Conservation (phyloP, 805 yeast species). For the Kluyveromyces starmeri region DNA sequence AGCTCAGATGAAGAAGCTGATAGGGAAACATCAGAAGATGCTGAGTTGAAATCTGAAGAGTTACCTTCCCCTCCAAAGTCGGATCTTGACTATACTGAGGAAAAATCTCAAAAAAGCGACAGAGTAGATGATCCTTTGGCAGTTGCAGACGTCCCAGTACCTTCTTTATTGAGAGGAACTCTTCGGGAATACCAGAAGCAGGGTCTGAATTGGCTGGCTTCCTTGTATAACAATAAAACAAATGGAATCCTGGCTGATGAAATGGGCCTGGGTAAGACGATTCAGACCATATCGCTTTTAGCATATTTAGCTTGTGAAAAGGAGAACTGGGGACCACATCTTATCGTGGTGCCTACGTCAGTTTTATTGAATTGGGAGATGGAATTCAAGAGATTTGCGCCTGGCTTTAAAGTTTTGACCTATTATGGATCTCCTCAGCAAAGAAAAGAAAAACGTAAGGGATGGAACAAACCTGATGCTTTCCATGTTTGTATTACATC, state of each 20-base stretch:
- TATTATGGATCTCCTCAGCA: slow-evolving; percentile 97
- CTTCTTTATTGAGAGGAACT: slow-evolving; percentile 68
- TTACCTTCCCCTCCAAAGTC: slow-evolving; percentile 5
- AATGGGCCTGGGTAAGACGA: slow-evolving; percentile 97
- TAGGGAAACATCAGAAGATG: slow-evolving; percentile 6
- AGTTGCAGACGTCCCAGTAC: slow-evolving; percentile 68
- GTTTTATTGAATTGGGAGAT: slow-evolving; percentile 98
- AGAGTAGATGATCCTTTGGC: slow-evolving; percentile 22
- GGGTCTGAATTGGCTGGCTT: slow-evolving; percentile 95
- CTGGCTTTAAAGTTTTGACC: slow-evolving; percentile 91
- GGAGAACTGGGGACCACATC: slow-evolving; percentile 95
- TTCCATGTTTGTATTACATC: slow-evolving; percentile 97
- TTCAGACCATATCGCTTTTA: slow-evolving; percentile 84
- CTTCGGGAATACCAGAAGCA: slow-evolving; percentile 89
- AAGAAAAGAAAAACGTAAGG: slow-evolving; percentile 88
- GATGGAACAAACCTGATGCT: slow-evolving; percentile 95
- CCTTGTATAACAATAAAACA: slow-evolving; percentile 82
- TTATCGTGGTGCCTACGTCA: slow-evolving; percentile 94
- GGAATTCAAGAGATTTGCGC: slow-evolving; percentile 97
- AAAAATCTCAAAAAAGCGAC: slow-evolving; percentile 6
- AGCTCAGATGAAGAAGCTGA: slow-evolving; percentile 11
- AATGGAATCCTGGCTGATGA: slow-evolving; percentile 98
- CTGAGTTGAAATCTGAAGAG: slow-evolving; percentile 25
- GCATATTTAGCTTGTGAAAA: slow-evolving; percentile 89
- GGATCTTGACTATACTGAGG: slow-evolving; percentile 6